A percentile compares a stretch with the other conserved stretches of the same genome.
phyloP scores from a whole-genome alignment of 768 basidiomycete species.

The Nidularia sp. region DNA sequence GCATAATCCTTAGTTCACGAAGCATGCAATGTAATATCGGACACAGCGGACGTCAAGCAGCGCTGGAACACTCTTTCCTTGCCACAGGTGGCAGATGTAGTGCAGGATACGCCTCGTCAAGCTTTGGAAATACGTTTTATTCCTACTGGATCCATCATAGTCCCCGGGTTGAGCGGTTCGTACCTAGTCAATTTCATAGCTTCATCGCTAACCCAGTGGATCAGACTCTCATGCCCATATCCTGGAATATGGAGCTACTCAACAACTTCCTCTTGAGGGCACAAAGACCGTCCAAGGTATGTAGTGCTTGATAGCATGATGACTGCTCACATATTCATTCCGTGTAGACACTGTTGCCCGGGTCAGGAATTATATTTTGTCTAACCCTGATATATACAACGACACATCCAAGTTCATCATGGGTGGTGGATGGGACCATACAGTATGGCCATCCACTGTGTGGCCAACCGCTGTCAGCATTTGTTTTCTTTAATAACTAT shows the following conservation, averaged over 20 bases:
- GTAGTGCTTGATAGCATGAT: background rate
- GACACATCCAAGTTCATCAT: slow-evolving; percentile 48
- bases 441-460: too few relatives aligned
- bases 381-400: slow-evolving; percentile 33
- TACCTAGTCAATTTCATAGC: slow-evolving; percentile 3
- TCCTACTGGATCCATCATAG: slow-evolving; percentile 41
- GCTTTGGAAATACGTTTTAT: slow-evolving; percentile 36
- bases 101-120: too few relatives aligned
- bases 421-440: slow-evolving; percentile 80
- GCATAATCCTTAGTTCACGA: background rate
- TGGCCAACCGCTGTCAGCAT: too few relatives aligned
- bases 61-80: background rate
- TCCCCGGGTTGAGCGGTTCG: slow-evolving; percentile 57
- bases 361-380: slow-evolving; percentile 43
- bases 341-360: slow-evolving; percentile 41
- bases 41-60: background rate
- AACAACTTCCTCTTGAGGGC: slow-evolving; percentile 46
- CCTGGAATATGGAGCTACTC: slow-evolving; percentile 59
- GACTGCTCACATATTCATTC: background rate
- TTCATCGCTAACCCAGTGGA: background rate
- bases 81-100: too few relatives aligned
- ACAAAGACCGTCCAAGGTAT: slow-evolving; percentile 41
- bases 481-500: too few relatives aligned
- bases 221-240: slow-evolving; percentile 63
- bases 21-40: background rate